phyloP scores from a whole-genome alignment of 1,284 basidiomycete species.

The Trichosporon asahii region DNA sequence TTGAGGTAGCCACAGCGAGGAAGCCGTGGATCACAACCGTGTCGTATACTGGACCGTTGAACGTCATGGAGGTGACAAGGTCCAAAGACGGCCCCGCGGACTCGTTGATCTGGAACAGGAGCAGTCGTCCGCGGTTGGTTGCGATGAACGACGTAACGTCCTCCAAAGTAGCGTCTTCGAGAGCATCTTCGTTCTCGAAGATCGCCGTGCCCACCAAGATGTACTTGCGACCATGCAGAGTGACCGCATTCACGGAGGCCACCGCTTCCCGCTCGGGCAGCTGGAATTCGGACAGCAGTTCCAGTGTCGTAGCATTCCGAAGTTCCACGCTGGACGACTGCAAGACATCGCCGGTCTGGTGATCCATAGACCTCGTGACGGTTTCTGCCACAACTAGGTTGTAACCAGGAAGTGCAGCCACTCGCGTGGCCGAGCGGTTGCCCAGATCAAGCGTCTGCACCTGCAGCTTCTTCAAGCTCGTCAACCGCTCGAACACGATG shows the following conservation, averaged over 20 bases:
- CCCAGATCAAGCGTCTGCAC: constrained; percentile 72
- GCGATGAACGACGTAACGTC: constrained; percentile 22
- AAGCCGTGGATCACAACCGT: constrained; percentile 41
- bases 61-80: constrained; percentile 21
- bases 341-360: constrained; percentile 58
- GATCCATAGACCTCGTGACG: constrained; percentile 56
- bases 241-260: constrained; percentile 29
- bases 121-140: constrained; percentile 40
- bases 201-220: constrained; percentile 48
- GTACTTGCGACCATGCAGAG: constrained; percentile 36
- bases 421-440: constrained; percentile 62
- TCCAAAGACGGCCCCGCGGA: background rate
- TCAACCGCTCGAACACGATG: constrained; percentile 63
- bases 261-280: constrained; percentile 36
- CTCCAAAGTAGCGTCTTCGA: constrained; percentile 31
- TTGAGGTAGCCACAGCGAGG: constrained; percentile 65
- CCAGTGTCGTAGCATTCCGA: constrained; percentile 64
- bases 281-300: constrained; percentile 39
- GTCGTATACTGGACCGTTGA: constrained; percentile 23
- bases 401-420: constrained; percentile 59
- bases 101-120: constrained; percentile 33
- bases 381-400: constrained; percentile 66
- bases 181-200: constrained; percentile 32
- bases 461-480: constrained; percentile 74
- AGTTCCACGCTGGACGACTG: constrained; percentile 63